Evolutionary conservation across 106 monocot species (phyloP).

Genomic region (Dioscorea alata): DNA sequence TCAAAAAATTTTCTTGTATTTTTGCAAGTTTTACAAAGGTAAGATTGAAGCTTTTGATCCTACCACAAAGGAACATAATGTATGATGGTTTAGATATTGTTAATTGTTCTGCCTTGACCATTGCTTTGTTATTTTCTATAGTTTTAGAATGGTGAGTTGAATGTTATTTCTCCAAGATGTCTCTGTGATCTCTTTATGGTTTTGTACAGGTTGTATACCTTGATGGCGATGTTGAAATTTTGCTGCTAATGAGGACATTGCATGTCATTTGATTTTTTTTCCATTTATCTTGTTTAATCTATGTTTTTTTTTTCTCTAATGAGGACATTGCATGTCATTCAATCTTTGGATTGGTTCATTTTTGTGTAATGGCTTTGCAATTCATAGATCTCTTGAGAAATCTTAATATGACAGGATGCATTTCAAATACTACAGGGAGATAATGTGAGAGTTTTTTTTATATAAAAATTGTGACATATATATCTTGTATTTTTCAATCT

Average conservation of each 20-base stretch:
- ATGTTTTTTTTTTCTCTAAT: too few relatives aligned
- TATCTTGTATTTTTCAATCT: too few relatives aligned
- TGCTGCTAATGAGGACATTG: conserved; percentile 34
- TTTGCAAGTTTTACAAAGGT: conserved; percentile 35
- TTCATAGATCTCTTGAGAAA: too few relatives aligned
- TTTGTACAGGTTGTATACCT: conserved; percentile 41
- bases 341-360: too few relatives aligned
- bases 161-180: background rate
- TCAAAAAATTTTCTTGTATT: background rate
- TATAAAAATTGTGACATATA: too few relatives aligned
- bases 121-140: background rate
- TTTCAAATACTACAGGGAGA: too few relatives aligned
- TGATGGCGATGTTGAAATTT: conserved; percentile 56
- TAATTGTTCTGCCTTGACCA: background rate
- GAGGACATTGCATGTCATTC: too few relatives aligned
- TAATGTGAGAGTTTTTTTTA: too few relatives aligned
- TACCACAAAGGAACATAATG: conserved; percentile 27
- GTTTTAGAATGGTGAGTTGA: background rate
- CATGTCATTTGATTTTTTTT: too few relatives aligned
- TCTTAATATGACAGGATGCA: too few relatives aligned
- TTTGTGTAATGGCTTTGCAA: too few relatives aligned
- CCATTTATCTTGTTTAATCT: too few relatives aligned
- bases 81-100: background rate
- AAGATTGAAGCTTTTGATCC: conserved; percentile 19
- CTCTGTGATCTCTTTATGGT: background rate